phyloP scores from a whole-genome alignment of 768 basidiomycete genomes.

The Fomitopsis pulvina region DNA sequence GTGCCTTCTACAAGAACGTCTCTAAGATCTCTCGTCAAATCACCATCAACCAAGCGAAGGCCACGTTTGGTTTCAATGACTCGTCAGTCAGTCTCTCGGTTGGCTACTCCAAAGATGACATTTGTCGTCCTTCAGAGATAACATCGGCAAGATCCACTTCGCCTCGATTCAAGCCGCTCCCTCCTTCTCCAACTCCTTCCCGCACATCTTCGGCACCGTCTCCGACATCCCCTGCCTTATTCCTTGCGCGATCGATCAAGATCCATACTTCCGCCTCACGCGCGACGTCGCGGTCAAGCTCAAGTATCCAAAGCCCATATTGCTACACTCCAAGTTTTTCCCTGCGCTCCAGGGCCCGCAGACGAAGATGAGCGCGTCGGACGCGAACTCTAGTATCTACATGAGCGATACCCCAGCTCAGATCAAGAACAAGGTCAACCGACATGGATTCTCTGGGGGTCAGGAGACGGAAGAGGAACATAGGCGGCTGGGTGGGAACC shows the following conservation, averaged over 20 bases:
- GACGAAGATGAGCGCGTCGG: conserved; percentile 98
- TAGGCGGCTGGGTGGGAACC: conserved; percentile 77
- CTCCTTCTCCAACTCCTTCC: conserved; percentile 97
- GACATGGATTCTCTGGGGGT: conserved; percentile 94
- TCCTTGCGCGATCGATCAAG: conserved; percentile 97
- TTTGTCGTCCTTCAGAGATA: conserved; percentile 54
- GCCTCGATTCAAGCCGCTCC: conserved; percentile 93
- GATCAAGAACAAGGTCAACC: conserved; percentile 97
- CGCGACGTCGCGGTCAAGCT: conserved; percentile 92
- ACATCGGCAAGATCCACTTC: conserved; percentile 97
- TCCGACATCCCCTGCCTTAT: conserved; percentile 89
- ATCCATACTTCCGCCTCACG: conserved; percentile 95
- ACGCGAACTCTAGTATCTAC: conserved; percentile 88
- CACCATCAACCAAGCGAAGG: conserved; percentile 88
- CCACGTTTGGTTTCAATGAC: conserved; percentile 94
- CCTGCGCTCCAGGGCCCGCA: conserved; percentile 97
- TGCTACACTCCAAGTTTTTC: conserved; percentile 96
- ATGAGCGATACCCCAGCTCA: conserved; percentile 91
- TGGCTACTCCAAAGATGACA: too few relatives aligned
- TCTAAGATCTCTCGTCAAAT: conserved; percentile 90
- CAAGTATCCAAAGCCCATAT: conserved; percentile 90
- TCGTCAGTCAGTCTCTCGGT: too few relatives aligned
- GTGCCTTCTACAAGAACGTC: conserved; percentile 90
- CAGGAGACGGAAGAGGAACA: conserved; percentile 96
- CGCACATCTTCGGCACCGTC: conserved; percentile 86